A percentile compares a stretch with the other conserved stretches of the same genome.
Conservation (phyloP, 257 asterid genomes). For the Gentiana straminea region DNA sequence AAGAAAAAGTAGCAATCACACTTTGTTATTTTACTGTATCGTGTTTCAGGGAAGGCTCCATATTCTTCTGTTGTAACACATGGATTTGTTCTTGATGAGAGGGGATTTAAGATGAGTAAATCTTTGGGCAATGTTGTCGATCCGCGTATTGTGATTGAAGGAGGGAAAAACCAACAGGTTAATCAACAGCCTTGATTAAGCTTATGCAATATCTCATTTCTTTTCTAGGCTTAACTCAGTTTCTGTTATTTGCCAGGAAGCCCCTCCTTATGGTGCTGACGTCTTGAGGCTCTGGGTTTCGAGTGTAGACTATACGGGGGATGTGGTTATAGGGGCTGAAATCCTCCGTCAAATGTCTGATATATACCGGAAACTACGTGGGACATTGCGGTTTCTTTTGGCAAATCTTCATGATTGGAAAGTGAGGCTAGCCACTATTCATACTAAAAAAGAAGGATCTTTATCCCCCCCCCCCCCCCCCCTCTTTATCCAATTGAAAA, state of each 20-base stretch:
- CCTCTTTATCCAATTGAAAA: neutral
- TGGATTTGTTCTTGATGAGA: conserved; percentile 96
- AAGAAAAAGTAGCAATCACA: neutral
- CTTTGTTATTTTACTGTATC: conserved; percentile 7
- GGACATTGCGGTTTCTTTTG: conserved; percentile 90
- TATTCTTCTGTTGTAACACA: conserved; percentile 79
- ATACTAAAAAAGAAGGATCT: neutral
- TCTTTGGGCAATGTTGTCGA: conserved; percentile 94
- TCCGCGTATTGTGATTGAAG: conserved; percentile 82
- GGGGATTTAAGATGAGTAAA: conserved; percentile 95
- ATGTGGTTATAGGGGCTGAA: conserved; percentile 72
- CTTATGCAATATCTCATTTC: conserved; percentile 3
- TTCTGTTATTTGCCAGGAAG: conserved; percentile 43
- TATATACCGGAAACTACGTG: conserved; percentile 82
- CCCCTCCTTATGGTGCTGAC: conserved; percentile 80
- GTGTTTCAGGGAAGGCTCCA: conserved; percentile 81
- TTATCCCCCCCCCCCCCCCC: conserved; percentile 2
- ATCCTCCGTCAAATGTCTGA: conserved; percentile 98
- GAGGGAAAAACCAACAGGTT: conserved; percentile 80
- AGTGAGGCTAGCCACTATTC: conserved; percentile 32
- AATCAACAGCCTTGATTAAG: conserved; percentile 5
- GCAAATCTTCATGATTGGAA: conserved; percentile 97
- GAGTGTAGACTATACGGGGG: conserved; percentile 90
- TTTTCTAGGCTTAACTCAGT: conserved; percentile 13
- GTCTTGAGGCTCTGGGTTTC: conserved; percentile 97